Base-by-base conservation (phyloP, 2,329 filamentous ascomycete species). In the Fusarium piperis region DNA sequence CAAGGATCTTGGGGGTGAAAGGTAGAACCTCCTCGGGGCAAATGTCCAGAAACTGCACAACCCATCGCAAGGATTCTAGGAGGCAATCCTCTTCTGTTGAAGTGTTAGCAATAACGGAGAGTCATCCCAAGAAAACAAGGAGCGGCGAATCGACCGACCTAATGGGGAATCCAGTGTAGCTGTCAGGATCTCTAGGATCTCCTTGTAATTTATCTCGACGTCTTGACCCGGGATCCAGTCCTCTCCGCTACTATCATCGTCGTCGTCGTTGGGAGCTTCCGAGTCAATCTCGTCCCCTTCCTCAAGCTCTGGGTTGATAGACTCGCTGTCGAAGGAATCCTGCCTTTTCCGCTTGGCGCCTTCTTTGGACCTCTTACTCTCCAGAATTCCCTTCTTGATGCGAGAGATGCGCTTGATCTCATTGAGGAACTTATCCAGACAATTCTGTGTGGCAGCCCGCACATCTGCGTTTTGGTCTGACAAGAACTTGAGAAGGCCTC, bases 161-260 rank as follows among this genome's bases (percentile, higher is more conserved):
- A 92, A 85, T 4, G 93, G 92, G 18, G 94, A 93, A 76, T 97
- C 93, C 48, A 99, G 87, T 70, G 96, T 98, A 13, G 92, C 91
- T 3, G 97, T 94, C 44, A 99, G 83, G 60, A 98, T 99, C 74
- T 97, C 93, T 53, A 99, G 84, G 36, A 99, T 97, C 73, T 92
- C 94, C 67, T 93, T 91, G 81, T 97, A 94, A 81, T 98, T 95
- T 68, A 99, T 93, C 65, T 97, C 92, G 9, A 98, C 94, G 80
- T 99, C 96, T 81, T 99, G 96, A 1, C 97, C 96, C 0, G 97
- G 97, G 51, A 98, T 92, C 94, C 95, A 99, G 78, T 98, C 96
- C 67, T 95, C 95, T 75, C 97, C 95, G 48, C 89, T 90, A 68
- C 90, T 91, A 16, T 86, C 83, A 32, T 88, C 88, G 35, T 87